Evolutionary conservation across 2,329 filamentous ascomycete species (phyloP), one percentile per base, ranked within the genome.

Genomic region (Rosellinia necatrix): DNA sequence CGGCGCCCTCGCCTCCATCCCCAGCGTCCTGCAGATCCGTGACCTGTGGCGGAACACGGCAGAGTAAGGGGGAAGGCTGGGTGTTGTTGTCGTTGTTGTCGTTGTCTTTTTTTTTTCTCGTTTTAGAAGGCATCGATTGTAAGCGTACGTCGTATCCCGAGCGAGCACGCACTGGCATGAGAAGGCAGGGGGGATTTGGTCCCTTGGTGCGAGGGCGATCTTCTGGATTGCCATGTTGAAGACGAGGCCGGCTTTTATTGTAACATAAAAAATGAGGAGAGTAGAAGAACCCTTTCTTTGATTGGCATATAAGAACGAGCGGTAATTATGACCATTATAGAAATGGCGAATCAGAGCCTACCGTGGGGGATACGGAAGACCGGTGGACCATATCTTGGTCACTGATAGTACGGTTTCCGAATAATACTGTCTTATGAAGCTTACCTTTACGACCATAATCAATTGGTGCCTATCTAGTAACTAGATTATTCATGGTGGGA

Each of bases 1-100:
- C 22, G 86, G 85, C 0, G 66, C 83, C 21, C 75, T 85, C 49
- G 87, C 87, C 6, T 78, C 73, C 53, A 70, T 72, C 10, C 70
- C 70, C 0, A 66, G 69, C 6, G 48, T 66, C 21, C 55, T 72
- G 6, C 64, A 67, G 58, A 70, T 72, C 44, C 60, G 68, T 12
- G 68, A 71, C 44, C 50, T 72, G 53, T 72, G 70, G 70, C 64
- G 59, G 49, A 63, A 59, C 59, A 71, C 70, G 34, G 68, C 68
- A 1, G 65, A 68, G 48, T 70, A 64, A 19, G 25, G 8, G n/a
- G n/a, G n/a, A n/a, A n/a, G n/a, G n/a, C n/a, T n/a, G n/a, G n/a
- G n/a, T n/a, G n/a, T n/a, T n/a, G n/a, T n/a, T n/a, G n/a, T n/a
- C n/a, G n/a, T n/a, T n/a, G n/a, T n/a, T n/a, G n/a, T n/a, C n/a